Evolutionary conservation across 495 filamentous ascomycete genomes (phyloP).

Genomic region (Talaromyces wortmannii): DNA sequence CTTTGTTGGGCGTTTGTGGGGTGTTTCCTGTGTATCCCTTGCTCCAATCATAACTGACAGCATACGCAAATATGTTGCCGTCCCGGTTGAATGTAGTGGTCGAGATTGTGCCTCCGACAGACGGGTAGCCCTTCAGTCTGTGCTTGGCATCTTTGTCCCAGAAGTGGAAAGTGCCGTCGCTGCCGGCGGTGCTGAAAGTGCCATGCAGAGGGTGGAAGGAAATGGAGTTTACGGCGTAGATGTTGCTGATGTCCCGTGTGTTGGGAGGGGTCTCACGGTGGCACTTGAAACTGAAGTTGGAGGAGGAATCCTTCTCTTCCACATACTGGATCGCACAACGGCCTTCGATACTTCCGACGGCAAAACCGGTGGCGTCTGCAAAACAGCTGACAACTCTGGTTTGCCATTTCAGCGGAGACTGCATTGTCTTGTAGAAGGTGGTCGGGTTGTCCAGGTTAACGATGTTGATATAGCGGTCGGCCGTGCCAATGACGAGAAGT

Average conservation of each 20-base stretch:
- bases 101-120: slow-evolving; percentile 73
- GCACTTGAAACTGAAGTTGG: slow-evolving; percentile 91
- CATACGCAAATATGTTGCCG: slow-evolving; percentile 83
- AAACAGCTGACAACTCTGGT: slow-evolving; percentile 82
- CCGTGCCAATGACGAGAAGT: slow-evolving; percentile 75
- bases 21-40: slow-evolving; percentile 76
- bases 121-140: slow-evolving; percentile 81
- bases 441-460: slow-evolving; percentile 72
- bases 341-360: slow-evolving; percentile 82
- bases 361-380: slow-evolving; percentile 75
- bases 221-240: slow-evolving; percentile 85
- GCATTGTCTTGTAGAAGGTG: slow-evolving; percentile 74
- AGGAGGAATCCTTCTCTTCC: slow-evolving; percentile 74
- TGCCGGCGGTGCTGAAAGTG: slow-evolving; percentile 85
- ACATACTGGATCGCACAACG: slow-evolving; percentile 85
- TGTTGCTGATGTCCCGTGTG: slow-evolving; percentile 61
- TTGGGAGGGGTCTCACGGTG: slow-evolving; percentile 70
- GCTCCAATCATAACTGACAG: slow-evolving; percentile 91
- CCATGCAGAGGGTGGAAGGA: slow-evolving; percentile 82
- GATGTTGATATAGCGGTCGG: slow-evolving; percentile 83
- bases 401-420: slow-evolving; percentile 84
- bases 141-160: slow-evolving; percentile 89
- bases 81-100: slow-evolving; percentile 69
- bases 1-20: slow-evolving; percentile 64
- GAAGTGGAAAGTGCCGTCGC: slow-evolving; percentile 84